phyloP scores from a whole-genome alignment of 1,284 basidiomycete species.

The Fistulinella staudtii region DNA sequence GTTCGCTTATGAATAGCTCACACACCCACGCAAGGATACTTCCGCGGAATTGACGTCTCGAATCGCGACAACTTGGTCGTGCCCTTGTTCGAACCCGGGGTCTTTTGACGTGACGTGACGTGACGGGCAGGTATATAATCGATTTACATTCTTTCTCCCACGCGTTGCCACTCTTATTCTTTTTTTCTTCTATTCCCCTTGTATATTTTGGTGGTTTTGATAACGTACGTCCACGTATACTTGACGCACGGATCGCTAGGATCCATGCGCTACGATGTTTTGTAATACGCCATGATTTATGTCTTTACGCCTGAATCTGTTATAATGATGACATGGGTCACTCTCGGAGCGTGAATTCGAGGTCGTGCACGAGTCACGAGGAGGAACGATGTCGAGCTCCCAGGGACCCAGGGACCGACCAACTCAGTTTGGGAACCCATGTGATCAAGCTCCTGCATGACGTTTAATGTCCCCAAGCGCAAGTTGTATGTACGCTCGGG shows the following conservation, averaged over 20 bases:
- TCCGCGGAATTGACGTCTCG: conserved; percentile 32
- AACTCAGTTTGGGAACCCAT: too few relatives aligned
- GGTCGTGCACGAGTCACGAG: too few relatives aligned
- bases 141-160: background rate
- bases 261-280: conserved; percentile 6
- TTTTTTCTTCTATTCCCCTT: background rate
- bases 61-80: conserved; percentile 28
- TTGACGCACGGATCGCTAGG: conserved; percentile 15
- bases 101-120: conserved; percentile 14
- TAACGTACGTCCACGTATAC: conserved; percentile 20
- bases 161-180: background rate
- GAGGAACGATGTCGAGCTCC: too few relatives aligned
- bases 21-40: conserved; percentile 23
- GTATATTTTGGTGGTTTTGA: conserved; percentile 16
- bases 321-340: too few relatives aligned
- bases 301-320: too few relatives aligned
- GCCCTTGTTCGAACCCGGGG: conserved; percentile 27
- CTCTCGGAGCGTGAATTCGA: too few relatives aligned
- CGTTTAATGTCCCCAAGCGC: too few relatives aligned
- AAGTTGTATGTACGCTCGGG: too few relatives aligned
- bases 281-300: conserved; percentile 19
- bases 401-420: too few relatives aligned
- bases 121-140: background rate
- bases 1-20: conserved; percentile 11
- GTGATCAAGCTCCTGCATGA: too few relatives aligned